Base-by-base conservation (phyloP, 345 rosid genomes). In the Iberis pinnata region DNA sequence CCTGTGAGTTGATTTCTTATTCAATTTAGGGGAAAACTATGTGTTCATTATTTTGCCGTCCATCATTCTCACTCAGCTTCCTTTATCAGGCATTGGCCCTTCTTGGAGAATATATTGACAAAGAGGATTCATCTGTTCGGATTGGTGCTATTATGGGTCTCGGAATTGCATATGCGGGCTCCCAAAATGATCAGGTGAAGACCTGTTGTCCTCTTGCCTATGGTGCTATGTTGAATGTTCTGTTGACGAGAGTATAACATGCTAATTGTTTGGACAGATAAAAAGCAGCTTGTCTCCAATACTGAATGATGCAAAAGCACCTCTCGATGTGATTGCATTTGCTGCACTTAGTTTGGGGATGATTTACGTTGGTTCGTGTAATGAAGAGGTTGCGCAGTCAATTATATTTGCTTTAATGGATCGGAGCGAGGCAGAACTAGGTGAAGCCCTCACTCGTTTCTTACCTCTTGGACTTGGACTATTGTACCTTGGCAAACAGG, bases 91-190 rank as follows among this genome's bases (percentile, higher is more conserved):
- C 96, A 50, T 63, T 93, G 49, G 99, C 97, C 18, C 90, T 93
- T 60, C 75, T 93, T 17, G 78, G 71, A 58, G 97, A 93, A 31
- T 82, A 80, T 39, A 42, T 82, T 4, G 76, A 70, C 70, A 86
- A 71, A 70, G 97, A 88, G 70, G 99, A 93, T 68, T 53, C 97
- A 53, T 78, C 80, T 18, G 67, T 88, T 43, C 70, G 95, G 65
- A 88, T 93, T 55, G 99, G 96, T 66, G 96, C 95, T 50, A 88
- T 93, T 59, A 86, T 93, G 84, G 99, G 99, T 43, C 74, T 88
- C 42, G 99, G 95, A 71, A 81, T 88, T 68, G 75, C 97, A 35
- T 93, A 93, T 61, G 97, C 97, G 9, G 97, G 99, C 65, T 49
- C 94, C 60, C 87, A 83, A 71, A 80, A 88, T 68, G 88, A 80